Evolutionary conservation across 352 stramenopile genomes (phyloP).

Genomic region (Globisporangium uncinulatum): DNA sequence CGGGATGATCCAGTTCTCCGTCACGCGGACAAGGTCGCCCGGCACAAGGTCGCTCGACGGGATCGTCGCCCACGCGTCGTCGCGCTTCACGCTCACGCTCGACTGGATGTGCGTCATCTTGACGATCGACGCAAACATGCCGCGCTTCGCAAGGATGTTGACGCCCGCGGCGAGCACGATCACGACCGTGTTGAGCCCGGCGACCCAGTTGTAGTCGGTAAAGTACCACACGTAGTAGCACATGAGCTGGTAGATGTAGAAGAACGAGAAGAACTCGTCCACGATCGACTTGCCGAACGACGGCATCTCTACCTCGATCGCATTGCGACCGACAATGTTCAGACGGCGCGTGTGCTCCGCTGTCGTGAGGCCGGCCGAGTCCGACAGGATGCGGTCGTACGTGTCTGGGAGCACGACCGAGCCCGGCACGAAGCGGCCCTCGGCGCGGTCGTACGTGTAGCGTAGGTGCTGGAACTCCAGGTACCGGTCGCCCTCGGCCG

Average conservation of each 20-base stretch:
- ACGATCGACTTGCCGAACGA: slow-evolving; percentile 40
- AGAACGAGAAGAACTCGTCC: slow-evolving; percentile 64
- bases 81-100: slow-evolving; percentile 61
- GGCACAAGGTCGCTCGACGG: slow-evolving; percentile 49
- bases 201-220: slow-evolving; percentile 58
- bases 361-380: slow-evolving; percentile 39
- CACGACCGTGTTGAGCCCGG: slow-evolving; percentile 50
- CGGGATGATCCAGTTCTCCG: slow-evolving; percentile 63
- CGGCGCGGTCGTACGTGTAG: slow-evolving; percentile 46
- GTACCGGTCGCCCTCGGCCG: slow-evolving; percentile 30
- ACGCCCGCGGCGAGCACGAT: slow-evolving; percentile 44
- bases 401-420: slow-evolving; percentile 39
- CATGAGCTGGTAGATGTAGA: slow-evolving; percentile 86
- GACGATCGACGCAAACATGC: slow-evolving; percentile 45
- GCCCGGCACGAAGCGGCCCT: slow-evolving; percentile 41
- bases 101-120: slow-evolving; percentile 62
- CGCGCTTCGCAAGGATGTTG: slow-evolving; percentile 69
- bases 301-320: slow-evolving; percentile 61
- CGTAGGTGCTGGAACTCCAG: slow-evolving; percentile 62
- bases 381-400: slow-evolving; percentile 38
- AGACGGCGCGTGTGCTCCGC: slow-evolving; percentile 30
- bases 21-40: slow-evolving; percentile 60
- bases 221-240: slow-evolving; percentile 83
- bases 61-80: slow-evolving; percentile 41
- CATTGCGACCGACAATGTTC: slow-evolving; percentile 51